Percentiles rank a stretch among this genome's conserved stretches.
Evolutionary conservation across 306 rosid genomes (phyloP).

Genomic region (Cicer pinnatifidum): DNA sequence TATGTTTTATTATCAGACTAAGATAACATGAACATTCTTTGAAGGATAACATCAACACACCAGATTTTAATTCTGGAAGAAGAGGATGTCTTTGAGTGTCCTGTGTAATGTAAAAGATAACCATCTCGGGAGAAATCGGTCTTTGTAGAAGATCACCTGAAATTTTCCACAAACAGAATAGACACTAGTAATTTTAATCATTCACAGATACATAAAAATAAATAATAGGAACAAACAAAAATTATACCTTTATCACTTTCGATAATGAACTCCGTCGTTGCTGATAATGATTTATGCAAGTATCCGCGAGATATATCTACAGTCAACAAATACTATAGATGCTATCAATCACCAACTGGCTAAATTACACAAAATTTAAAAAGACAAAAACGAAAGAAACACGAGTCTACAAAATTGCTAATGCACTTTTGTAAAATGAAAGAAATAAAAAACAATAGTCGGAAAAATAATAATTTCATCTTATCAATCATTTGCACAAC

Average conservation of each 20-base stretch:
- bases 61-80: slow-evolving; percentile 85
- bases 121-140: slow-evolving; percentile 80
- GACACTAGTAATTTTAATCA: slow-evolving; percentile 11
- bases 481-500: slow-evolving; percentile 13
- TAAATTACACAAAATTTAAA: slow-evolving; percentile 19
- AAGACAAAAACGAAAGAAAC: not conserved
- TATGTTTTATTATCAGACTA: not conserved
- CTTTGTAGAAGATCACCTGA: slow-evolving; percentile 73
- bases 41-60: slow-evolving; percentile 53
- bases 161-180: slow-evolving; percentile 35
- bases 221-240: slow-evolving; percentile 18
- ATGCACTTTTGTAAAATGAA: slow-evolving; percentile 3
- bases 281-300: slow-evolving; percentile 77
- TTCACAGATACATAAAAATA: slow-evolving; percentile 9
- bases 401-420: slow-evolving; percentile 1
- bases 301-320: slow-evolving; percentile 87
- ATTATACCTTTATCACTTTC: slow-evolving; percentile 76
- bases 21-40: not conserved
- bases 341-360: slow-evolving; percentile 50
- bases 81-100: slow-evolving; percentile 96
- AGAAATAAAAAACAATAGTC: not conserved
- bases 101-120: slow-evolving; percentile 86
- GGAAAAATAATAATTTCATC: slow-evolving; percentile 18
- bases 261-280: slow-evolving; percentile 82
- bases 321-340: slow-evolving; percentile 73